Evolutionary conservation across 2,329 filamentous ascomycete species (phyloP), one percentile per base, ranked within the genome.

Genomic region (Raffaelea ambrosiae): DNA sequence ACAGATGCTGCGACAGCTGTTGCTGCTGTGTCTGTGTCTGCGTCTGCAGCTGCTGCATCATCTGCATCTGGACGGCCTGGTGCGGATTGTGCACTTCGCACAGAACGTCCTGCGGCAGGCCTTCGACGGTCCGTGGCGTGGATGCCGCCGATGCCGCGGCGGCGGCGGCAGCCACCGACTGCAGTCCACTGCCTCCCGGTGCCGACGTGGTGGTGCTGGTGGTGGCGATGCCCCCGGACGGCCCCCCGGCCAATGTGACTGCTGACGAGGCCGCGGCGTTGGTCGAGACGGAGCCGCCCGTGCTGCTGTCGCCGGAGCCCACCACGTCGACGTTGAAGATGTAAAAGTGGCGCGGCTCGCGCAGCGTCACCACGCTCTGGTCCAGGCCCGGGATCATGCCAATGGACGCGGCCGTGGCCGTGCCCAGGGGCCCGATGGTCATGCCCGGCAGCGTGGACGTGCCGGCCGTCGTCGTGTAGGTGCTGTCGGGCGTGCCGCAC

Each of bases 261-360:
- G 39, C 8, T 23, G 39, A 10, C 4, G 8, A 26, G 4, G 44
- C 16, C 23, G 35, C 22, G 18, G 43, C 18, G 3, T 7, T 35
- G 20, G 33, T 9, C 4, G 7, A 3, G 20, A 21, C 22, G 40
- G n/a, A 4, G 26, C 5, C 41, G 13, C 10, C 41, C 29, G 29
- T 8, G 40, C 21, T 14, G 40, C 14, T 33, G 31, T n/a, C n/a
- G n/a, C n/a, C n/a, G n/a, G n/a, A n/a, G n/a, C 35, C 35, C 7
- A 38, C 29, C n/a, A 44, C 16, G 19, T 50, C 44, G 19, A 40
- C 40, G 43, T 44, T 38, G 39, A 45, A 44, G 8, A 48, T 43
- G 45, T 51, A 51, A 45, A 45, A 51, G 41, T 48, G 43, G 11
- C 23, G 41, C 11, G 38, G n/a, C 16, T 51, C 46, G 16, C 46